Conservation (phyloP, 2,329 filamentous ascomycete species). For the Fusarium setosum region DNA sequence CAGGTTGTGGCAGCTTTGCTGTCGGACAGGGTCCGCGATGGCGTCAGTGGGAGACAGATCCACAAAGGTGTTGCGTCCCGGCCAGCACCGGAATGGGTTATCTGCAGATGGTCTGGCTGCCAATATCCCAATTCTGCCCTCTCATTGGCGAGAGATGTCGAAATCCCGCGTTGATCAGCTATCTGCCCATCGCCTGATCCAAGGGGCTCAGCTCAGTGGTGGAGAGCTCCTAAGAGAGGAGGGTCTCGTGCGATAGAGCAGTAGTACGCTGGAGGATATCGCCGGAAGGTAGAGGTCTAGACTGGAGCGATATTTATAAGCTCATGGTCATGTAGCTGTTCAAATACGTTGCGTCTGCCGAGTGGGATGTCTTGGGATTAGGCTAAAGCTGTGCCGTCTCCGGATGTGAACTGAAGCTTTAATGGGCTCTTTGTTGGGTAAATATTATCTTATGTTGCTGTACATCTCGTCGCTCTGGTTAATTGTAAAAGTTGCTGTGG, state of each 20-base stretch:
- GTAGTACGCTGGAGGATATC: background rate
- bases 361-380: too few species aligned
- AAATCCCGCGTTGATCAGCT: slow-evolving; percentile 3
- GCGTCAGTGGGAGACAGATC: slow-evolving; percentile 33
- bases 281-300: background rate
- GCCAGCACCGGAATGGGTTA: slow-evolving; percentile 29
- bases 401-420: too few species aligned
- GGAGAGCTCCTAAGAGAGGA: background rate
- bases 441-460: too few species aligned
- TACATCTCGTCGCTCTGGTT: too few species aligned
- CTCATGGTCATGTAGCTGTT: too few species aligned
- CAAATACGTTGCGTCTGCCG: too few species aligned
- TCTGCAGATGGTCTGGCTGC: background rate
- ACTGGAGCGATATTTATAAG: background rate
- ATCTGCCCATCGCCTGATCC: slow-evolving; percentile 1
- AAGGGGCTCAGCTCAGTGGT: background rate
- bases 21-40: slow-evolving; percentile 26
- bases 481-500: too few species aligned
- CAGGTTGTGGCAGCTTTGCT: background rate
- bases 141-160: slow-evolving; percentile 14
- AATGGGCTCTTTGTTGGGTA: too few species aligned
- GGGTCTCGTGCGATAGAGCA: background rate
- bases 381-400: too few species aligned
- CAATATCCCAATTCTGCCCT: background rate
- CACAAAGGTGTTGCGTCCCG: slow-evolving; percentile 21